Base-by-base conservation (phyloP, 2,329 filamentous ascomycete species). In the Fusarium coffeatum region DNA sequence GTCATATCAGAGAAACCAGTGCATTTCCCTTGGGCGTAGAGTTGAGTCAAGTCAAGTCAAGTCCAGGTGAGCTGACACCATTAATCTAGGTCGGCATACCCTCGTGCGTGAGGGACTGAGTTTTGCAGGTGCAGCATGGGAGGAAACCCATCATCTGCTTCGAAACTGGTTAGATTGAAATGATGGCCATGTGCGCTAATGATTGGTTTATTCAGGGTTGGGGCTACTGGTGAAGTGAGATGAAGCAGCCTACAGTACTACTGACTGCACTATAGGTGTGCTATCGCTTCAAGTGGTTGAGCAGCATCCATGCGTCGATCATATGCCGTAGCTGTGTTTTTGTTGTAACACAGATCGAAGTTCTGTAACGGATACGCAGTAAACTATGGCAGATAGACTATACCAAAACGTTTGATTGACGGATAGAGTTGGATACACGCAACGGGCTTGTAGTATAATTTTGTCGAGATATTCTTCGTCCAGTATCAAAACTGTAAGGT, bases 151-250 rank as follows among this genome's bases (percentile, higher is more conserved):
- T 41, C n/a, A 27, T 54, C 23, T 49, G 41, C 32, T 22, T 40
- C 30, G 40, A 43, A 34, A 20, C 28, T 27, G 30, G 30, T 42
- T 37, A 20, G 49, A 47, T 12, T 15, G 64, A 56, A 37, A 53
- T 28, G 45, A n/a, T 43, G 56, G 60, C 72, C 77, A 79, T 79
- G 77, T 79, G 77, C 67, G 61, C 48, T 63, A 59, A 72, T 76
- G 75, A 77, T 77, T 77, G 75, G 75, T 60, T 63, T 61, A 46
- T 72, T 60, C 42, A 46, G 51, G 20, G 32, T 30, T 47, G 43
- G 49, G 43, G 55, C 55, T 58, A 51, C 43, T 48, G 25, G 25
- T 3, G 28, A 48, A 28, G 32, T 3, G 28, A 48, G 20, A 50
- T 28, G 53, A 55, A 54, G 43, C 20, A 50, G 37, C 28, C 23